These are phyloP conservation scores for Sugiyamaella grinbergsii DNA, from an alignment of 1,139 yeast genomes.

Conservation along the genomic window DNA sequence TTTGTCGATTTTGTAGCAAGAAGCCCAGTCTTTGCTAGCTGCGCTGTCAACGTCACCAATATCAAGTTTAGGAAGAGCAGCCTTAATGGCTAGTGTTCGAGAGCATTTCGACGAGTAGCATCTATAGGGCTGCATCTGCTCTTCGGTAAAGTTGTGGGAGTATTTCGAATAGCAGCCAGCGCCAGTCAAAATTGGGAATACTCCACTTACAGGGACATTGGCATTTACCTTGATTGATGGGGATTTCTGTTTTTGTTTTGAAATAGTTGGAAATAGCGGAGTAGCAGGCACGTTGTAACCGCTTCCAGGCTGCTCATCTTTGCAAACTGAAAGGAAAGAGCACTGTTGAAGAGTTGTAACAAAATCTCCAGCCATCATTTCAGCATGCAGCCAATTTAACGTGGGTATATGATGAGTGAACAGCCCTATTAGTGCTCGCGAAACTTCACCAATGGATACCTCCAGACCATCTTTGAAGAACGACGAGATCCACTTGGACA, in stretches of 20 bases:
- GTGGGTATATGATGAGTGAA: slow-evolving; percentile 55
- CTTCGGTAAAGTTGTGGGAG: slow-evolving; percentile 37
- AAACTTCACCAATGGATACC: slow-evolving; percentile 5
- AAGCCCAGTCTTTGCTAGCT: slow-evolving; percentile 60
- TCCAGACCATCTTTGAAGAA: slow-evolving; percentile 27
- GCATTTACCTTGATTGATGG: neutral
- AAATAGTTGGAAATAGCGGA: neutral
- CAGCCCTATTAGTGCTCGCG: slow-evolving; percentile 47
- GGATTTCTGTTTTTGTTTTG: slow-evolving; percentile 4
- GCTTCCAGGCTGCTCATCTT: slow-evolving; percentile 34
- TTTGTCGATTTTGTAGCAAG: slow-evolving; percentile 68
- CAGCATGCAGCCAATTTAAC: slow-evolving; percentile 58
- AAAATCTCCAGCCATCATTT: slow-evolving; percentile 56
- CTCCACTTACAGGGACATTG: slow-evolving; percentile 40
- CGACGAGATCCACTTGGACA: slow-evolving; percentile 42
- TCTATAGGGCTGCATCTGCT: slow-evolving; percentile 27
- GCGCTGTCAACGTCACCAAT: slow-evolving; percentile 16
- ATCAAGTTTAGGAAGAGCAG: slow-evolving; percentile 33
- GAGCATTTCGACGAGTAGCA: slow-evolving; percentile 41
- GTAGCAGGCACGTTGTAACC: slow-evolving; percentile 27
- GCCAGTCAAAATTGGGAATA: slow-evolving; percentile 48
- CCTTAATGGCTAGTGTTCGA: slow-evolving; percentile 36
- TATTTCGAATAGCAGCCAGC: slow-evolving; percentile 44
- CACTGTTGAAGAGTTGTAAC: slow-evolving; percentile 50
- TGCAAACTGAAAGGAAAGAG: slow-evolving; percentile 50